Evolutionary conservation across 306 rosid genomes (phyloP).

Genomic region (Purshia tridentata): DNA sequence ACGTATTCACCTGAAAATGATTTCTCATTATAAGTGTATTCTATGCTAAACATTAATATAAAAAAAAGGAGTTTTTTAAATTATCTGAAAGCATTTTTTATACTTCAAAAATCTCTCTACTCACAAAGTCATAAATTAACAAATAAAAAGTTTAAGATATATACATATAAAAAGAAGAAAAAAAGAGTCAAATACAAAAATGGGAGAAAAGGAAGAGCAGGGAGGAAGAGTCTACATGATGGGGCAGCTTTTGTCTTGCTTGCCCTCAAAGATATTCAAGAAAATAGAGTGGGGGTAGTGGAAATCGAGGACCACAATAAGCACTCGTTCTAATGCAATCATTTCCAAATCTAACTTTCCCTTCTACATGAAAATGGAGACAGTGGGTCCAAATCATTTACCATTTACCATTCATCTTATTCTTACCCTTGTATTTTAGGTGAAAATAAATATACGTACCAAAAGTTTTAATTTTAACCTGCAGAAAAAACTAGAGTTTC

Average conservation of each 20-base stretch:
- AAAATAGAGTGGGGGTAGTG: background rate
- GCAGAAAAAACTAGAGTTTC: background rate
- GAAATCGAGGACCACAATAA: slow-evolving; percentile 24
- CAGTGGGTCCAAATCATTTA: background rate
- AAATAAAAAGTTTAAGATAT: background rate
- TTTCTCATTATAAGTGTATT: too few species aligned
- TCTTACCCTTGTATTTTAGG: background rate
- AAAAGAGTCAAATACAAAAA: slow-evolving; percentile 13
- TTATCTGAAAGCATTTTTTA: too few species aligned
- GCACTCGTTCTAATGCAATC: slow-evolving; percentile 31
- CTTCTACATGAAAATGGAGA: slow-evolving; percentile 30
- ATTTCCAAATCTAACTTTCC: slow-evolving; percentile 26
- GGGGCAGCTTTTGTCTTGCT: slow-evolving; percentile 26
- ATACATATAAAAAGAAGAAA: too few species aligned
- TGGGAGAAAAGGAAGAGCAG: slow-evolving; percentile 3
- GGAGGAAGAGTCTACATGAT: background rate
- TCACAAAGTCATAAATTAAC: slow-evolving; percentile 7
- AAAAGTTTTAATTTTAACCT: background rate
- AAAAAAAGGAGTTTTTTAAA: background rate
- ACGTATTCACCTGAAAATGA: too few species aligned
- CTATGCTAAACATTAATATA: background rate
- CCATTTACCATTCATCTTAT: background rate
- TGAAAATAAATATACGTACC: background rate
- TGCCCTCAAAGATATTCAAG: slow-evolving; percentile 20
- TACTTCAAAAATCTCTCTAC: background rate